phyloP scores from a whole-genome alignment of 495 filamentous ascomycete genomes.

The Trichocladium antarcticum region DNA sequence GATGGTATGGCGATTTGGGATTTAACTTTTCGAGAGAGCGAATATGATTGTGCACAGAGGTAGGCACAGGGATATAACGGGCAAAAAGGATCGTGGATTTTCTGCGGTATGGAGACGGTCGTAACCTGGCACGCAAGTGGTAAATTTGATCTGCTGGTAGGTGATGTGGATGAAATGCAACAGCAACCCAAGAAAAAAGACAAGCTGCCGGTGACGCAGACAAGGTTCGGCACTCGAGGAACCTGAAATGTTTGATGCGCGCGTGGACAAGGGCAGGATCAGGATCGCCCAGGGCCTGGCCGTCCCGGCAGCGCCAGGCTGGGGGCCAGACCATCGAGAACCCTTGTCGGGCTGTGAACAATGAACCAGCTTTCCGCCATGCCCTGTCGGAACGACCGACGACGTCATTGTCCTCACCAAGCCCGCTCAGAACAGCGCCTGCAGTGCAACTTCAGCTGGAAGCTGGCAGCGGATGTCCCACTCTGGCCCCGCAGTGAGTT shows the following conservation, averaged over 20 bases:
- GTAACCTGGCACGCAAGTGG: no score
- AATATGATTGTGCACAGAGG: no score
- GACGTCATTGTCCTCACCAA: constrained; percentile 11
- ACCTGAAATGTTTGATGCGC: constrained; percentile 4
- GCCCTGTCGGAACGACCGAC: not conserved
- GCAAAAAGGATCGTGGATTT: no score
- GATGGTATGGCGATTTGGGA: not conserved
- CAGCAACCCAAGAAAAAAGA: no score
- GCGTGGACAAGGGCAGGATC: not conserved
- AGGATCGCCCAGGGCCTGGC: not conserved
- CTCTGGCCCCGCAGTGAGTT: not conserved
- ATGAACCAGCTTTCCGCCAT: not conserved
- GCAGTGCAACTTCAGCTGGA: constrained; percentile 11
- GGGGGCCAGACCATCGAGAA: not conserved
- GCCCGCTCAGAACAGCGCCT: not conserved
- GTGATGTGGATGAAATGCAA: no score
- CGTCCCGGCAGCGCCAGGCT: not conserved
- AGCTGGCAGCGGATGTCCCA: not conserved
- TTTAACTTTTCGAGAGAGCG: not conserved
- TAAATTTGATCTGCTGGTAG: no score
- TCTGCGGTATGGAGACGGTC: no score
- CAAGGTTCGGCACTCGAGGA: no score
- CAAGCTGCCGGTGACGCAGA: no score
- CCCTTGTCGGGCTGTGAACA: not conserved
- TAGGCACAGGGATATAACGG: no score